Evolutionary conservation across 108 stramenopile genomes (phyloP), one percentile per base, ranked within the genome.

Genomic region (Cyclotella kingstonii): DNA sequence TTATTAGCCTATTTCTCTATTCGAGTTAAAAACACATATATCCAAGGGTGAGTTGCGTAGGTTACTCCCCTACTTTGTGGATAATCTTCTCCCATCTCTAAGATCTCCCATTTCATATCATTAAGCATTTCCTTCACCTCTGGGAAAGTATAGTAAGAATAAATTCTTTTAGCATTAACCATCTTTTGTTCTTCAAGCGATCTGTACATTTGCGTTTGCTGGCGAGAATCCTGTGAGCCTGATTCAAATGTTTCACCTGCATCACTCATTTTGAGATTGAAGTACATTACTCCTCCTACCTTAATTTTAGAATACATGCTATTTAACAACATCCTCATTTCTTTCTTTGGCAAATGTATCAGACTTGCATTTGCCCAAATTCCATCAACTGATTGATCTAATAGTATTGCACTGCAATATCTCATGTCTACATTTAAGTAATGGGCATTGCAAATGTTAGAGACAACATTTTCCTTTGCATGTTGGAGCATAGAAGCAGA

Each of bases 351-450:
- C 29, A 67, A 38, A 42, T 67, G 66, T 5, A 57, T 40, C 56
- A 67, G 41, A 31, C 66, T 67, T 2, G 56, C 46, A 29, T 57
- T 48, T 5, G 66, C 54, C 66, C 66, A 67, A 9, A 67, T 49
- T 4, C 66, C 66, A 57, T 67, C 66, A 23, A 67, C 23, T 36
- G 52, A 54, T 18, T 58, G 25, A 27, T 54, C 34, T 11, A 67
- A 10, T 36, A 67, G 21, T 14, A 49, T 7, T n/a, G 38, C 44
- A 14, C 26, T 28, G n/a, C 54, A 56, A 15, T 26, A 5, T 45
- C 66, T 33, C 55, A 67, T 67, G 18, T 67, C 66, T 56, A 67
- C 58, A 36, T 67, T 56, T 18, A 67, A 41, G 39, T 43, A 67
- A 53, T 67, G 66, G 14, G 66, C 66, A 45, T 49, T 8, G 14